phyloP scores from a whole-genome alignment of 1,139 yeast genomes.

The Kurtzmaniella natalensis region DNA sequence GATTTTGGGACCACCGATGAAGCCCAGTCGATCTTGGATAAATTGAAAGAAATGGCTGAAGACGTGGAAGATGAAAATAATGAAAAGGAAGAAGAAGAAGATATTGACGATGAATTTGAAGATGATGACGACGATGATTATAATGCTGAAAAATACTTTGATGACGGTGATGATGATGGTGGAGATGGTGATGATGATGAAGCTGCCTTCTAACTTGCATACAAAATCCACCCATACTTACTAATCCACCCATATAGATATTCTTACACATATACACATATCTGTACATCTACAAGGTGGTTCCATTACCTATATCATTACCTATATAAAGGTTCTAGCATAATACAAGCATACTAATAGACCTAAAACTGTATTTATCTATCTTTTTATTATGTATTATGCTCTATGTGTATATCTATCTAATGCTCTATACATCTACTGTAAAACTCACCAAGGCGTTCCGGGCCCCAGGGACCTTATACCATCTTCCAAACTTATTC shows the following conservation, averaged over 20 bases:
- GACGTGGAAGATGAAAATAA: conserved; percentile 44
- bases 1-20: conserved; percentile 16
- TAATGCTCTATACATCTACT: conserved; percentile 24
- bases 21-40: conserved; percentile 49
- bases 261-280: no score
- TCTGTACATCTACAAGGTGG: no score
- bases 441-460: conserved; percentile 38
- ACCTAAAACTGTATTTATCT: no score
- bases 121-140: conserved; percentile 68
- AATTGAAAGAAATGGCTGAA: conserved; percentile 57
- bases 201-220: conserved; percentile 56
- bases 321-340: no score
- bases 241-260: no score
- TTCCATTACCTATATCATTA: no score
- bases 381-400: no score
- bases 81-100: conserved; percentile 40
- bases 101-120: conserved; percentile 53
- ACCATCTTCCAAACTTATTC: conserved; percentile 87
- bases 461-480: conserved; percentile 36
- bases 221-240: background rate
- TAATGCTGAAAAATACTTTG: conserved; percentile 51
- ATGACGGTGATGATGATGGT: conserved; percentile 74
- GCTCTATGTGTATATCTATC: no score
- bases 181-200: conserved; percentile 80
- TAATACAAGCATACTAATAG: no score